A percentile compares a stretch with the other conserved stretches of the same genome.
These are phyloP conservation scores for Angomonas desouzai DNA, from an alignment of 208 protist species.

Conservation along the genomic window DNA sequence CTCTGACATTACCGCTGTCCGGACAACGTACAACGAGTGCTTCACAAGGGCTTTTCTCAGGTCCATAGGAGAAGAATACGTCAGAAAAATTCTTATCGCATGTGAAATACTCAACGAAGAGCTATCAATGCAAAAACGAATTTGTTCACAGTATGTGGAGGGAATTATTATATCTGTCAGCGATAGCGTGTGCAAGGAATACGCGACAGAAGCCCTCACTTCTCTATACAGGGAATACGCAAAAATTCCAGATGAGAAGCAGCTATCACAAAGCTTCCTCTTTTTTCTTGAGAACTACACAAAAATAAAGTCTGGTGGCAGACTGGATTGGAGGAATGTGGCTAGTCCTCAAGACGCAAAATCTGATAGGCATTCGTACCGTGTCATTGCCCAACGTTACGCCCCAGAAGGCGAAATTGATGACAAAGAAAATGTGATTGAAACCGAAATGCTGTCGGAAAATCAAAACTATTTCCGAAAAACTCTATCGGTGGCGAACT, in stretches of 20 bases:
- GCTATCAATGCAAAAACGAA: not conserved
- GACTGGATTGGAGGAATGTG: not conserved
- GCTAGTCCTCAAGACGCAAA: not conserved
- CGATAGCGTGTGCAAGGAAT: not conserved
- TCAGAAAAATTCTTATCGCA: not conserved
- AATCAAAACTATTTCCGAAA: constrained; percentile 4
- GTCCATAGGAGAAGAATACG: constrained; percentile 4
- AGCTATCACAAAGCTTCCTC: not conserved
- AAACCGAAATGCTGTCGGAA: constrained; percentile 10
- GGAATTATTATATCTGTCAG: not conserved
- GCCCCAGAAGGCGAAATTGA: not conserved
- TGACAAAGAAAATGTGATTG: constrained; percentile 19
- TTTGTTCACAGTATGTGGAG: not conserved
- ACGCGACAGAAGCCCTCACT: not conserved
- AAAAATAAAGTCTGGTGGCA: not conserved
- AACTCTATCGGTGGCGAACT: not conserved
- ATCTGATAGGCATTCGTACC: not conserved
- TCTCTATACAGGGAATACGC: not conserved
- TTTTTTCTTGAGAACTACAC: not conserved
- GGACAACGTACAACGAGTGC: constrained; percentile 1
- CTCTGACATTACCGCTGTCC: not conserved
- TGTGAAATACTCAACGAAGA: not conserved
- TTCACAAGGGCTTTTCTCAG: not conserved
- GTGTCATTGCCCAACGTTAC: not conserved
- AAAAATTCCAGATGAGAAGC: not conserved